A percentile compares a stretch with the other conserved stretches of the same genome.
phyloP scores from a whole-genome alignment of 176 grass and related monocot genomes.

The Oryza coarctata region DNA sequence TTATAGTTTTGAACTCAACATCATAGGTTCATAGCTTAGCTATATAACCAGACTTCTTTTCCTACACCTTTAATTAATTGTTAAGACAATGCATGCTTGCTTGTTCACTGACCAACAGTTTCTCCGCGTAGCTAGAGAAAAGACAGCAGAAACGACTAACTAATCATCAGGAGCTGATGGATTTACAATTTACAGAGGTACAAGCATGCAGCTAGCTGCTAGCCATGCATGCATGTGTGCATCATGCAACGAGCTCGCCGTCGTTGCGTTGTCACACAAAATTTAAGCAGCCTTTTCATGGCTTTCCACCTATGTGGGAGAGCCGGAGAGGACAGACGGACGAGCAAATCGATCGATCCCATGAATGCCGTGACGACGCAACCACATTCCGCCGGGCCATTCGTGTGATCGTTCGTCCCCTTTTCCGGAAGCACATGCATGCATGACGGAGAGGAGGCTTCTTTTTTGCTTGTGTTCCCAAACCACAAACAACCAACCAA shows the following conservation, averaged over 20 bases:
- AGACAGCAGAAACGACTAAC: not conserved
- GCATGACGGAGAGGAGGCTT: not conserved
- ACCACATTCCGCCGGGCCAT: slow-evolving; percentile 45
- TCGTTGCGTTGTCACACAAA: slow-evolving; percentile 34
- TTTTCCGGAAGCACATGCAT: slow-evolving; percentile 36
- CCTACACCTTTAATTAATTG: not conserved
- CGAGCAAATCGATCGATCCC: not conserved
- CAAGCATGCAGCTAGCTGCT: not conserved
- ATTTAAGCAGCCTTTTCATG: not conserved
- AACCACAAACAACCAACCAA: slow-evolving; percentile 38
- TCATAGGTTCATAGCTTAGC: not conserved
- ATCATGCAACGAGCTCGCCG: not conserved
- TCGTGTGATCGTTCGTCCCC: slow-evolving; percentile 31
- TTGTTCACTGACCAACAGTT: not conserved
- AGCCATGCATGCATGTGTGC: not conserved
- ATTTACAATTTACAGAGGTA: too few species aligned
- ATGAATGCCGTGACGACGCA: slow-evolving; percentile 56
- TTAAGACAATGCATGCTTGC: not conserved
- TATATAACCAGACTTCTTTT: not conserved
- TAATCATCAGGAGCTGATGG: not conserved
- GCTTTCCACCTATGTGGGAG: not conserved
- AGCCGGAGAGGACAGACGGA: not conserved
- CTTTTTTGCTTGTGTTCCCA: not conserved
- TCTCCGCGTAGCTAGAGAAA: not conserved
- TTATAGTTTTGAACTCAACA: not conserved